phyloP scores from a whole-genome alignment of 805 yeast genomes.

The Blastobotrys chiropterorum region DNA sequence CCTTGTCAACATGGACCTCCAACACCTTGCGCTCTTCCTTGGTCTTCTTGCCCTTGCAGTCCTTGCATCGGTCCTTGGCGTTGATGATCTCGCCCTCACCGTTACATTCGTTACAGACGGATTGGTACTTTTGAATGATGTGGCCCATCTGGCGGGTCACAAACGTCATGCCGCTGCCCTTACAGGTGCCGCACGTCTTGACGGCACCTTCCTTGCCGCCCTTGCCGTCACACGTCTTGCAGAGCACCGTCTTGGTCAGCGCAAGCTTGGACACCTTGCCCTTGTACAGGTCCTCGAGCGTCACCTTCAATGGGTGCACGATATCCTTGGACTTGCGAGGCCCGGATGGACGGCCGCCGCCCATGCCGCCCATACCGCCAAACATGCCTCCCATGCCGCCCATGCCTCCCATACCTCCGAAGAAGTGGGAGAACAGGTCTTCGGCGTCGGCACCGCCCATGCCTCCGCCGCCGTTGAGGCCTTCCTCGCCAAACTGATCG shows the following conservation, averaged over 20 bases:
- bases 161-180: slow-evolving; percentile 86
- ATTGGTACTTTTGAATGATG: slow-evolving; percentile 96
- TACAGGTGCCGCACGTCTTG: slow-evolving; percentile 78
- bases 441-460: slow-evolving; percentile 65
- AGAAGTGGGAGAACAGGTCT: slow-evolving; percentile 74
- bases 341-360: slow-evolving; percentile 63
- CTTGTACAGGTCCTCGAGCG: slow-evolving; percentile 88
- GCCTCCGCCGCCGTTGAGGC: slow-evolving; percentile 67
- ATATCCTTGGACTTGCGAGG: slow-evolving; percentile 89
- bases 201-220: slow-evolving; percentile 95
- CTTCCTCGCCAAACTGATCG: slow-evolving; percentile 91
- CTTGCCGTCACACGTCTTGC: slow-evolving; percentile 85
- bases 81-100: slow-evolving; percentile 89
- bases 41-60: slow-evolving; percentile 86
- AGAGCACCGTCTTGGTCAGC: slow-evolving; percentile 81
- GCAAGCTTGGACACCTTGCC: slow-evolving; percentile 95
- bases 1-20: slow-evolving; percentile 92
- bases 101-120: slow-evolving; percentile 84
- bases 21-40: slow-evolving; percentile 82
- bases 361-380: slow-evolving; percentile 39
- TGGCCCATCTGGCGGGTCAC: slow-evolving; percentile 99
- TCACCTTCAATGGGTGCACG: slow-evolving; percentile 76
- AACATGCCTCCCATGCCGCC: slow-evolving; percentile 35
- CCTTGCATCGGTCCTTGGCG: slow-evolving; percentile 80
- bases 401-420: slow-evolving; percentile 53